Conservation (phyloP, 179 eudicot genomes). For the Silene vulgaris region DNA sequence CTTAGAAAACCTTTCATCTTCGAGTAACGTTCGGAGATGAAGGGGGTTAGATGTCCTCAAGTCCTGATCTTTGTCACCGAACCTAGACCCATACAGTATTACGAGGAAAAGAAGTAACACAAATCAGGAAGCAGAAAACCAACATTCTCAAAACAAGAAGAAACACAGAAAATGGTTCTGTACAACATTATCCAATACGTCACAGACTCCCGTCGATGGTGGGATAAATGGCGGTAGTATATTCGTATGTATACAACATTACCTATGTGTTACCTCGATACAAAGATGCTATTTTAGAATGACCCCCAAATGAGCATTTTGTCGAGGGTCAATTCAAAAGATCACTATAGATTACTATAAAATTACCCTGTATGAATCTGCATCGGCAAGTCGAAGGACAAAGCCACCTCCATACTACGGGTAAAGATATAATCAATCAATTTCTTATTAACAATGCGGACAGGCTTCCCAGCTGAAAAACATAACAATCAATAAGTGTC, state of each 20-base stretch:
- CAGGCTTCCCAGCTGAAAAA: constrained; percentile 61
- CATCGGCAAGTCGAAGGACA: constrained; percentile 60
- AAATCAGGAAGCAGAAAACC: neutral
- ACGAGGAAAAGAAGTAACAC: neutral
- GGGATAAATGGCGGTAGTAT: neutral
- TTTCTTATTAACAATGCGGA: constrained; percentile 65
- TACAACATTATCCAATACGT: neutral
- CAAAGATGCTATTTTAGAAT: neutral
- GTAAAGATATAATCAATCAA: constrained; percentile 72
- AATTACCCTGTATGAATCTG: constrained; percentile 96
- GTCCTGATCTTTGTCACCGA: constrained; percentile 94
- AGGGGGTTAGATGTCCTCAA: constrained; percentile 86
- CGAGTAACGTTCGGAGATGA: constrained; percentile 75
- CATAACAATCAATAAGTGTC: constrained; percentile 17
- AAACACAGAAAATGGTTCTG: neutral
- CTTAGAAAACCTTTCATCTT: constrained; percentile 71
- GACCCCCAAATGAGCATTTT: neutral
- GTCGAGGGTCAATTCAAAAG: neutral
- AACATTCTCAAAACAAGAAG: neutral
- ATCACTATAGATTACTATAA: neutral
- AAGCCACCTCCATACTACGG: constrained; percentile 76
- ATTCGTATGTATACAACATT: neutral
- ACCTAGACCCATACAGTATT: constrained; percentile 36
- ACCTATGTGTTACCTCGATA: neutral
- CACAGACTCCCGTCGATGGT: neutral